Conservation (phyloP, 2,329 filamentous ascomycete genomes). For the Aschersonia sp. region DNA sequence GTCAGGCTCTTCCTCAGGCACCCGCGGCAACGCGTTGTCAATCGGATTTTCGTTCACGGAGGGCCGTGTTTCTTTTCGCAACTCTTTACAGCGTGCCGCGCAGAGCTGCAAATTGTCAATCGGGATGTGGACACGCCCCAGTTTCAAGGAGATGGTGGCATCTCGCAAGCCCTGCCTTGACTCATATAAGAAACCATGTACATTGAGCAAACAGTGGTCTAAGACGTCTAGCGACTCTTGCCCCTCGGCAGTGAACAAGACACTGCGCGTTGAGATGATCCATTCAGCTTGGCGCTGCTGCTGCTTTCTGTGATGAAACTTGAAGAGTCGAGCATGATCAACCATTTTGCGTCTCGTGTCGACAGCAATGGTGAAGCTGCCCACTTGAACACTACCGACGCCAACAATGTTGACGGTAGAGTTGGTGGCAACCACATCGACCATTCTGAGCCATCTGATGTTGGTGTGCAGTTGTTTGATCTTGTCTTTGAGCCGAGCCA, state of each 20-base stretch:
- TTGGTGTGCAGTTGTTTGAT: conserved; percentile 77
- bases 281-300: conserved; percentile 66
- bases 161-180: conserved; percentile 78
- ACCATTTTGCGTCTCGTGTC: conserved; percentile 88
- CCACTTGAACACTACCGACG: conserved; percentile 73
- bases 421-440: conserved; percentile 76
- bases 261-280: conserved; percentile 73
- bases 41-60: conserved; percentile 27
- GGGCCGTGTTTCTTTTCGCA: conserved; percentile 19
- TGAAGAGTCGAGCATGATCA: conserved; percentile 76
- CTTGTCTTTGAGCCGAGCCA: conserved; percentile 67
- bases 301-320: conserved; percentile 42
- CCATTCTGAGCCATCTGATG: conserved; percentile 76
- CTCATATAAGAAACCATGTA: conserved; percentile 81
- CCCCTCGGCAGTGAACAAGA: conserved; percentile 78
- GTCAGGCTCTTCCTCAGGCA: conserved; percentile 58
- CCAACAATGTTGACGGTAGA: conserved; percentile 63
- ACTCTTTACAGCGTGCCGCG: conserved; percentile 37
- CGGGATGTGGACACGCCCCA: conserved; percentile 79
- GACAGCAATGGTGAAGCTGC: conserved; percentile 70
- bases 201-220: conserved; percentile 75
- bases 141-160: conserved; percentile 76
- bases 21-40: conserved; percentile 53
- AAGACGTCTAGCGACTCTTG: conserved; percentile 75
- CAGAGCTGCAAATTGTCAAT: conserved; percentile 70